A percentile compares a stretch with the other conserved stretches of the same genome.
These are phyloP conservation scores for Penicillium robsamsonii DNA, from an alignment of 495 filamentous ascomycete species.

Conservation along the genomic window DNA sequence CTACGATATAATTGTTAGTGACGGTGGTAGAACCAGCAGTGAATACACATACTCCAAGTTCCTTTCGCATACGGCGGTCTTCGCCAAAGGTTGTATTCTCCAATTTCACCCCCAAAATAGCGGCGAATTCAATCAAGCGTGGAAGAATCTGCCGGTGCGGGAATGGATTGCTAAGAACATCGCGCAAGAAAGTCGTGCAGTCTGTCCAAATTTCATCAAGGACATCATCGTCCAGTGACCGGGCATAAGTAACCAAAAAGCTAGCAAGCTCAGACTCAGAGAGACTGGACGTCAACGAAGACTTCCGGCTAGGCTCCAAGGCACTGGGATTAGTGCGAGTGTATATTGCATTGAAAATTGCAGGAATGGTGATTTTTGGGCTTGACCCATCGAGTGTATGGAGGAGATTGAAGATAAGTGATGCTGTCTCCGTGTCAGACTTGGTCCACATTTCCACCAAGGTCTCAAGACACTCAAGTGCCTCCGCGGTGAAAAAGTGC, in stretches of 20 bases:
- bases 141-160: slow-evolving; percentile 91
- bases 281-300: slow-evolving; percentile 79
- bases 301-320: slow-evolving; percentile 76
- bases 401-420: slow-evolving; percentile 72
- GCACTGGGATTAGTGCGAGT: slow-evolving; percentile 83
- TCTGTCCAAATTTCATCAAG: slow-evolving; percentile 99
- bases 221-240: slow-evolving; percentile 92
- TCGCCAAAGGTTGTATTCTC: slow-evolving; percentile 98
- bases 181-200: slow-evolving; percentile 85
- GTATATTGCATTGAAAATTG: slow-evolving; percentile 96
- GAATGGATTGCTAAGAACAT: slow-evolving; percentile 90
- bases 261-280: slow-evolving; percentile 78
- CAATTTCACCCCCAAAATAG: slow-evolving; percentile 86
- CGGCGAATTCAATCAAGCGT: slow-evolving; percentile 81
- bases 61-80: slow-evolving; percentile 88
- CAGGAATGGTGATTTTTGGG: slow-evolving; percentile 89
- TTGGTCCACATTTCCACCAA: slow-evolving; percentile 77
- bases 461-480: slow-evolving; percentile 92
- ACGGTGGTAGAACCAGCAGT: slow-evolving; percentile 5
- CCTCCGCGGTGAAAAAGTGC: slow-evolving; percentile 88
- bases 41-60: slow-evolving; percentile 70
- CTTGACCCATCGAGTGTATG: slow-evolving; percentile 89
- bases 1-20: slow-evolving; percentile 47
- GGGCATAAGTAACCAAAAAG: slow-evolving; percentile 86
- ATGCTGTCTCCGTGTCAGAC: slow-evolving; percentile 37